Evolutionary conservation across 1,284 basidiomycete genomes (phyloP).

Genomic region (Meira nashicola): DNA sequence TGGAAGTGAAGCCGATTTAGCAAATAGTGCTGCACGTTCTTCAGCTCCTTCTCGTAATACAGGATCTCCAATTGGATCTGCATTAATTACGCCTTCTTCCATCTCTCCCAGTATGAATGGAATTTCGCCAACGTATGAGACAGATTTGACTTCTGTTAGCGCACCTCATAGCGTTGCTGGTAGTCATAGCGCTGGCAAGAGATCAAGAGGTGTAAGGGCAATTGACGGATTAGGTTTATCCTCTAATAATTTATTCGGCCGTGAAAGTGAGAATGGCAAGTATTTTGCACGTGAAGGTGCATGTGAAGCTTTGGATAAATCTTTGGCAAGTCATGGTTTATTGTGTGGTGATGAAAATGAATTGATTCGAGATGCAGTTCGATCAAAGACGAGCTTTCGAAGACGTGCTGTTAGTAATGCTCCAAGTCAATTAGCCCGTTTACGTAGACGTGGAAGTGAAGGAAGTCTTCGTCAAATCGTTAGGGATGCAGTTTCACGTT

Average conservation of each 20-base stretch:
- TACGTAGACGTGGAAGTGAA: background rate
- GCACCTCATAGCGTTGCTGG: constrained; percentile 12
- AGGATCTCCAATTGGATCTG: constrained; percentile 1
- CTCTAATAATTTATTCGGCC: background rate
- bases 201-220: background rate
- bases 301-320: constrained; percentile 1
- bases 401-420: constrained; percentile 7
- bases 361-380: background rate
- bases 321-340: constrained; percentile 5
- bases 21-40: background rate
- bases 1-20: background rate
- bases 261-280: background rate
- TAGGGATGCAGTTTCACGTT: too few relatives aligned
- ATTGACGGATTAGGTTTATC: constrained; percentile 5
- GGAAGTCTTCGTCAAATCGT: background rate
- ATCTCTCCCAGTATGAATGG: constrained; percentile 5
- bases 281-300: background rate
- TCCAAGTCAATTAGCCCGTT: background rate
- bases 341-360: background rate
- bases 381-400: constrained; percentile 1
- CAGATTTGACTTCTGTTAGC: constrained; percentile 12
- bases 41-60: constrained; percentile 3
- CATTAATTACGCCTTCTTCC: constrained; percentile 6
- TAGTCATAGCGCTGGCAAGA: background rate
- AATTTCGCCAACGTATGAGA: constrained; percentile 11